Base-by-base conservation (phyloP, 1,139 yeast genomes). In the Saccharomyces pastorianus region DNA sequence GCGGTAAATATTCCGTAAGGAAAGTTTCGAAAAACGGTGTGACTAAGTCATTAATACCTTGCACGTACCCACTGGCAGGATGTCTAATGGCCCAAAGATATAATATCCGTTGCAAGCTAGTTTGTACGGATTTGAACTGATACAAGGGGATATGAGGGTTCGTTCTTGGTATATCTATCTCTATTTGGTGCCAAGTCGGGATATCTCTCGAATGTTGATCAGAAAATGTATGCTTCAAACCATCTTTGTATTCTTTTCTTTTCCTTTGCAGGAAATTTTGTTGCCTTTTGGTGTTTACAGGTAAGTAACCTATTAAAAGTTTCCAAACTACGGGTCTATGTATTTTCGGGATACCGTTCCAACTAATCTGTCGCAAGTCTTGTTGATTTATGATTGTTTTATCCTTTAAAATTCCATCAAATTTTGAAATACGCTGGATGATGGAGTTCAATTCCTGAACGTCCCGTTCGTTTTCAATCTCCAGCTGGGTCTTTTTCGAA, bases 51-150 rank as follows among this genome's bases (percentile, higher is more conserved):
- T 93, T 93, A 55, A 93, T 95, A 28, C 99, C 99, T 71, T 93
- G 99, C n/a, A 93, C 99, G 70, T 93, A 93, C 4, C 99, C 99
- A 66, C 95, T 84, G 3, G 98, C 97, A 0, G 99, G 99, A 67
- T 95, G 99, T 58, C 99, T 80, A 23, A 93, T 84, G 0, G 99
- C 96, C 99, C 99, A 93, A 34, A 93, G 75, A 64, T 89, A 95
- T 51, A 93, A 73, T 17, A 95, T 83, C 59, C 87, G 83, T 59
- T 93, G 89, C 57, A 93, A 74, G 13, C 95, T 79, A 55, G 83
- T 73, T 64, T 93, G 98, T 0, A 95, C 88, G 3, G 84, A 75
- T 23, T 80, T 79, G 62, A 71, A 81, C 11, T 85, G 77, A 66
- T 93, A 93, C 42, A 93, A 75, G 58, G 81, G 81, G 53, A 90